phyloP scores from a whole-genome alignment of 768 basidiomycete species.

The Mycena rosella region DNA sequence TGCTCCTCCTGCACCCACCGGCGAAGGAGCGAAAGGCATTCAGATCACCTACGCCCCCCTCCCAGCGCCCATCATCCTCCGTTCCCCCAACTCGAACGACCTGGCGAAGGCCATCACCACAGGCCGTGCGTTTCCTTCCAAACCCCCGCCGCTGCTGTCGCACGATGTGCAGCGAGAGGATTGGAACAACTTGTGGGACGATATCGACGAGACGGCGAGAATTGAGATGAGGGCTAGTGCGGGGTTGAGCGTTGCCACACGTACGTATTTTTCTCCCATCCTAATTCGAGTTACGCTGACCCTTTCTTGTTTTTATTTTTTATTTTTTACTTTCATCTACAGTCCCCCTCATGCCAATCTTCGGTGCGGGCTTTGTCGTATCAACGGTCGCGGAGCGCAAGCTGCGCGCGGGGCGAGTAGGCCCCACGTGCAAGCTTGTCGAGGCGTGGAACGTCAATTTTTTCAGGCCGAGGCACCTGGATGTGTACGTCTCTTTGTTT shows the following conservation, averaged over 20 bases:
- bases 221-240: constrained; percentile 34
- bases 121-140: constrained; percentile 26
- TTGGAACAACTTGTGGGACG: constrained; percentile 32
- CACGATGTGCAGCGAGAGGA: constrained; percentile 33
- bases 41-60: constrained; percentile 27
- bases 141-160: constrained; percentile 20
- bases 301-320: background rate
- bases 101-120: constrained; percentile 29
- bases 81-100: constrained; percentile 28
- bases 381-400: constrained; percentile 34
- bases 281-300: constrained; percentile 3
- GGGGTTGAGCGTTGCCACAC: constrained; percentile 32
- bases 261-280: constrained; percentile 12
- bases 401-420: constrained; percentile 32
- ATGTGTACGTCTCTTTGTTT: constrained; percentile 28
- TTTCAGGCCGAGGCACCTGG: constrained; percentile 30
- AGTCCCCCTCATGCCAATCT: constrained; percentile 36
- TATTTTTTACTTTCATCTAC: background rate
- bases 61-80: constrained; percentile 23
- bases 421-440: constrained; percentile 34
- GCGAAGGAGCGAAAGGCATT: constrained; percentile 17
- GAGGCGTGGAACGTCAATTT: constrained; percentile 35
- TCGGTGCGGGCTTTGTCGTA: constrained; percentile 31
- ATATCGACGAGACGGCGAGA: constrained; percentile 34
- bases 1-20: constrained; percentile 7